Evolutionary conservation across 2,329 filamentous ascomycete species (phyloP), one percentile per base, ranked within the genome.

Genomic region (Pseudonectria foliicola): DNA sequence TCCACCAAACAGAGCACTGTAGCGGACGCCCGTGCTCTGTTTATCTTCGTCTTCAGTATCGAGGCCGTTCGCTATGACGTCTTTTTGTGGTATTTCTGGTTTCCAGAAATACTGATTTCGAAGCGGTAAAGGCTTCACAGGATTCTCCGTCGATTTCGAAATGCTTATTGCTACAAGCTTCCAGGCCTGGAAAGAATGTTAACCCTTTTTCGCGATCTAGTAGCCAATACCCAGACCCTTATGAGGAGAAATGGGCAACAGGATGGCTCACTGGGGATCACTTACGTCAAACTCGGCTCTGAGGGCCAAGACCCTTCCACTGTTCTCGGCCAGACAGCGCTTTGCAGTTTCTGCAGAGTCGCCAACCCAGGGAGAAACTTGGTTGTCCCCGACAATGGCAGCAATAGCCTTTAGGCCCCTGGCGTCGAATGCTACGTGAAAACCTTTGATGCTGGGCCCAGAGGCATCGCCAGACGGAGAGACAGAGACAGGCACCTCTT

Each of bases 211-310:
- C n/a, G n/a, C n/a, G n/a, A n/a, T n/a, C n/a, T n/a, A n/a, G n/a
- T n/a, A n/a, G n/a, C n/a, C n/a, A n/a, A n/a, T n/a, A n/a, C n/a
- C n/a, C n/a, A n/a, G n/a, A n/a, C n/a, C n/a, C n/a, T n/a, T n/a
- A n/a, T n/a, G n/a, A 28, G n/a, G 13, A 13, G 13, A 13, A 13
- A 29, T 29, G 13, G 12, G 11, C 15, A 10, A 14, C 13, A 29
- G 7, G 27, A 14, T 6, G 12, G 25, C 12, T 27, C 4, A n/a
- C 25, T 6, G 11, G 25, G 25, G 13, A 4, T 11, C 14, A 30
- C 28, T 13, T 3, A 38, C 38, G 28, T 40, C 38, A 33, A 40
- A 34, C 15, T 35, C 31, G 10, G 29, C 35, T 31, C 24, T 40
- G 3, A 40, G 14, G 3, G 31, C 3, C 6, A 11, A 15, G 14